Conservation (phyloP, 257 asterid genomes). For the Eucommia ulmoides region DNA sequence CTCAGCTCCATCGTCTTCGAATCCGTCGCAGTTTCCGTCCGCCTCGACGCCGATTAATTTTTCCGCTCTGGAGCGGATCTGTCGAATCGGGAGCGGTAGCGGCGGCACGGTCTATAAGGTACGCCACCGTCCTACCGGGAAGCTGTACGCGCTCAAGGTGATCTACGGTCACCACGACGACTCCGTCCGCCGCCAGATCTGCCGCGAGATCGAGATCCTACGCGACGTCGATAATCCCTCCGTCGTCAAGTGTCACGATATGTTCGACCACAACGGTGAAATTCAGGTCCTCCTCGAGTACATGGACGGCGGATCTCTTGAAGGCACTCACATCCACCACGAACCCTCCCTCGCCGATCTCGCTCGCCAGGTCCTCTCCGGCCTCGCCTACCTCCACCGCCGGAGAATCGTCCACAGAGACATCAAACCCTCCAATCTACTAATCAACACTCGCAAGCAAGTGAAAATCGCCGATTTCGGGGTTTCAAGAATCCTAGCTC, state of each 20-base stretch:
- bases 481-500: neutral
- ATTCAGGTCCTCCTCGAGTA: neutral
- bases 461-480: neutral
- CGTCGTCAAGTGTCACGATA: neutral
- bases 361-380: neutral
- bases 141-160: neutral
- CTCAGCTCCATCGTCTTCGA: neutral
- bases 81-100: neutral
- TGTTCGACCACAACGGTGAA: neutral
- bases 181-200: conserved; percentile 2
- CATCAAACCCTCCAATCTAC: neutral
- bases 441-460: neutral
- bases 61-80: neutral
- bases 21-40: neutral
- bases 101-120: conserved; percentile 1
- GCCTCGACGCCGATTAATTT: neutral
- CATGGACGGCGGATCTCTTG: neutral
- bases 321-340: neutral
- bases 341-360: neutral
- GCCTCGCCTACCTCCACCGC: neutral
- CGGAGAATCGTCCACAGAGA: neutral
- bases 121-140: neutral
- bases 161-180: conserved; percentile 1
- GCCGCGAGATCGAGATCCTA: neutral
- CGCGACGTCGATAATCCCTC: neutral